These are phyloP conservation scores for Saccharomycopsis capsularis DNA, from an alignment of 805 yeast genomes.

Conservation along the genomic window DNA sequence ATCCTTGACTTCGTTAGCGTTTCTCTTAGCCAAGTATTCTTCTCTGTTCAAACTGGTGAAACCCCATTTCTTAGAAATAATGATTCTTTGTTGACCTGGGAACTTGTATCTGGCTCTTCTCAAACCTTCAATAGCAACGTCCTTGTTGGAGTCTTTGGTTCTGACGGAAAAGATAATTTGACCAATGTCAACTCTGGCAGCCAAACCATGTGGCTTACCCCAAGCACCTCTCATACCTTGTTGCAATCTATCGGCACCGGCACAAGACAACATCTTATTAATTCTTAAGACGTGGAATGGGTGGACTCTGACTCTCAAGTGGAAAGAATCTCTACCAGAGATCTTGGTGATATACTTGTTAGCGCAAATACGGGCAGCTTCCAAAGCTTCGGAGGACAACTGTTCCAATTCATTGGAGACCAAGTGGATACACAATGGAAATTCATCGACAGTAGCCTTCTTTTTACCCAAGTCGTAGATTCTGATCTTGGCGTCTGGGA, in stretches of 20 bases:
- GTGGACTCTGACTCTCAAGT: conserved; percentile 99
- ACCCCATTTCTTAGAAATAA: conserved; percentile 99
- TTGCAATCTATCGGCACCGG: conserved; percentile 99
- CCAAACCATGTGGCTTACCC: conserved; percentile 99
- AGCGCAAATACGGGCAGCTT: conserved; percentile 99
- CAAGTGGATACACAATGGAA: conserved; percentile 98
- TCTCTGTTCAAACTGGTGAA: conserved; percentile 99
- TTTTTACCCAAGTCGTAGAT: conserved; percentile 99
- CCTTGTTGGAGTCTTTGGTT: conserved; percentile 98
- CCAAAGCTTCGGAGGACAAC: conserved; percentile 98
- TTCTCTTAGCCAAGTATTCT: conserved; percentile 89
- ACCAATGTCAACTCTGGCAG: conserved; percentile 98
- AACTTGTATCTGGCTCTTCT: conserved; percentile 99
- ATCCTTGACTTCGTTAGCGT: conserved; percentile 97
- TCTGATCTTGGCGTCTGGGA: conserved; percentile 99
- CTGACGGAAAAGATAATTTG: conserved; percentile 97
- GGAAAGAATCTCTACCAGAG: conserved; percentile 99
- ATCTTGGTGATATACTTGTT: conserved; percentile 98
- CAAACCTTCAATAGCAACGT: conserved; percentile 95
- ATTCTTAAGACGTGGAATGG: conserved; percentile 99
- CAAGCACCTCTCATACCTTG: conserved; percentile 99
- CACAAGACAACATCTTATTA: conserved; percentile 99
- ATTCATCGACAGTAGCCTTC: conserved; percentile 99
- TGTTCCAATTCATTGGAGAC: conserved; percentile 99
- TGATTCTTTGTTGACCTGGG: conserved; percentile 99